Percentiles rank a stretch among this genome's conserved stretches.
Conservation (phyloP, 2,329 filamentous ascomycete species). For the Ilyonectria robusta region DNA sequence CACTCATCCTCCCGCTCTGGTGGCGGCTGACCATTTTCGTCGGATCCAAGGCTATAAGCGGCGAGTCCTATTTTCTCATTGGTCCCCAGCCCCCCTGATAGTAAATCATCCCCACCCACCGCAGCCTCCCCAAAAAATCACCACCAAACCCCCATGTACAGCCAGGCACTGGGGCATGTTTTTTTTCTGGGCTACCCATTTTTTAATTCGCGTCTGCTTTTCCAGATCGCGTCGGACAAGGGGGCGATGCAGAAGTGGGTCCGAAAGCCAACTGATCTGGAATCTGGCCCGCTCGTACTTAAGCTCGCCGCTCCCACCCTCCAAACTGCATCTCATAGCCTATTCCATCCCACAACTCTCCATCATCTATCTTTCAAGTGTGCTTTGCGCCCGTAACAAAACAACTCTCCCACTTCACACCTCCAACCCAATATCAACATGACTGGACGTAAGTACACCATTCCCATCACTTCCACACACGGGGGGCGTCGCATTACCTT, state of each 20-base stretch:
- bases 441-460: slow-evolving; percentile 76
- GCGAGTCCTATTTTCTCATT: slow-evolving; percentile 3
- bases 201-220: slow-evolving; percentile 32
- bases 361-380: slow-evolving; percentile 28
- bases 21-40: background rate
- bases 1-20: no score
- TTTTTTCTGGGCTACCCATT: slow-evolving; percentile 38
- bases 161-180: slow-evolving; percentile 31
- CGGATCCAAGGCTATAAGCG: background rate
- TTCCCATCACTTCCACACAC: slow-evolving; percentile 2
- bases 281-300: slow-evolving; percentile 57
- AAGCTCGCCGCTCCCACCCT: slow-evolving; percentile 52
- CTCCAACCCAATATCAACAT: slow-evolving; percentile 62
- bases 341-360: slow-evolving; percentile 32
- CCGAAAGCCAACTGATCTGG: slow-evolving; percentile 53
- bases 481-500: background rate
- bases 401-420: slow-evolving; percentile 32
- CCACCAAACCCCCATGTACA: slow-evolving; percentile 10
- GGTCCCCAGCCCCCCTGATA: background rate
- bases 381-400: slow-evolving; percentile 32
- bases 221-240: slow-evolving; percentile 45
- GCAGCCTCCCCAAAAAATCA: background rate
- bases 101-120: background rate
- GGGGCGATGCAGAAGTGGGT: slow-evolving; percentile 37
- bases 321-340: slow-evolving; percentile 21